phyloP scores from a whole-genome alignment of 2,329 filamentous ascomycete species.

The Didymosphaeria variabile region DNA sequence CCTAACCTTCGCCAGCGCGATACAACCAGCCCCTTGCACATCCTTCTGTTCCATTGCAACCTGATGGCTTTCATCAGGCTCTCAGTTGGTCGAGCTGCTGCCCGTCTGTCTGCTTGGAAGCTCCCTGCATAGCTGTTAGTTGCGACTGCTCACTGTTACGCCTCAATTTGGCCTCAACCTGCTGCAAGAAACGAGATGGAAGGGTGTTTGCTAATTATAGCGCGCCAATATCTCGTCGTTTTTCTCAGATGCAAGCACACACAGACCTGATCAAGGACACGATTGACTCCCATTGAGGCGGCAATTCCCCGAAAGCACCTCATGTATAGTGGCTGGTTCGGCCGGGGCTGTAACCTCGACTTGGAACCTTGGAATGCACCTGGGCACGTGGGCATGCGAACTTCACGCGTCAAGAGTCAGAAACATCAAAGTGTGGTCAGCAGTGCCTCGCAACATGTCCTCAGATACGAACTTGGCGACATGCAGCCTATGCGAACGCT shows the following conservation, averaged over 20 bases:
- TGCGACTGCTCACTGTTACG: not conserved
- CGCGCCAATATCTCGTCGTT: not conserved
- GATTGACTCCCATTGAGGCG: not conserved
- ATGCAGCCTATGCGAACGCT: not conserved
- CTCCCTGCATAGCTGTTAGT: not conserved
- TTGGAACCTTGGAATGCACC: not conserved
- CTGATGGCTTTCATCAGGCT: not conserved
- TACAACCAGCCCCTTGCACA: conserved; percentile 21
- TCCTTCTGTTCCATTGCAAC: conserved; percentile 11
- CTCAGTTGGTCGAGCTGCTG: not conserved
- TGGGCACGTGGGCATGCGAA: not conserved
- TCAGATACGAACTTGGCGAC: not conserved
- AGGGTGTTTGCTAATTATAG: not conserved
- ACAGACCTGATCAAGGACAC: not conserved
- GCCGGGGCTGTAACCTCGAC: too few relatives aligned
- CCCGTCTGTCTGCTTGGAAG: not conserved
- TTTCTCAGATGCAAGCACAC: not conserved
- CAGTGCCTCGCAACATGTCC: not conserved
- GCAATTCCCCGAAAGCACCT: too few relatives aligned
- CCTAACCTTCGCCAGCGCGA: conserved; percentile 20
- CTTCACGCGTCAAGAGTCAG: not conserved
- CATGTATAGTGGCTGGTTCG: too few relatives aligned
- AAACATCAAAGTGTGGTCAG: not conserved
- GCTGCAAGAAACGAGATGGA: too few relatives aligned
- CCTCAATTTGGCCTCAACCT: not conserved